Percentiles rank a stretch among this genome's conserved stretches.
Evolutionary conservation across 2,329 filamentous ascomycete genomes (phyloP).

Genomic region (Scleromitrula shiraiana): DNA sequence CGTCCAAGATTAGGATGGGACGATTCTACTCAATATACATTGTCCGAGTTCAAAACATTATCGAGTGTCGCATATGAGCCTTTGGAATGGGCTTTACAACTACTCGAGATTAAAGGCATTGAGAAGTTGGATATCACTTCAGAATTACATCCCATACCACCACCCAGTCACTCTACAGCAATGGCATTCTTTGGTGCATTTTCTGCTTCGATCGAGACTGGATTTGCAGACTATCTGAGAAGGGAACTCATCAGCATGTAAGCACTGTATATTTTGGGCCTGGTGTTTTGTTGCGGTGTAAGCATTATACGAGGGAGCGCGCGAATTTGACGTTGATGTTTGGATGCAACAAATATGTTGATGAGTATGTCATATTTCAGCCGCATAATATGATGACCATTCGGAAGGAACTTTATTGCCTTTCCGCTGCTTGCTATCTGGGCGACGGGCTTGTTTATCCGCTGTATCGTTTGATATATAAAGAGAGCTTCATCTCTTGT

Average conservation of each 20-base stretch:
- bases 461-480: not conserved
- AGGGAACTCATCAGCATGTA: slow-evolving; percentile 19
- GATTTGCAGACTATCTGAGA: slow-evolving; percentile 45
- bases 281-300: not conserved
- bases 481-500: too few relatives aligned
- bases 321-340: not conserved
- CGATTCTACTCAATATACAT: slow-evolving; percentile 37
- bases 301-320: not conserved
- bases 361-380: slow-evolving; percentile 2
- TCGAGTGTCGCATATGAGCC: slow-evolving; percentile 37
- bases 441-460: not conserved
- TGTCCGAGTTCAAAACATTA: slow-evolving; percentile 40
- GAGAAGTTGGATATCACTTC: slow-evolving; percentile 43
- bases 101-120: slow-evolving; percentile 43
- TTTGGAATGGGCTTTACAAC: slow-evolving; percentile 50
- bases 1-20: slow-evolving; percentile 42
- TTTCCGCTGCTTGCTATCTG: not conserved
- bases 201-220: slow-evolving; percentile 49
- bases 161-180: slow-evolving; percentile 42
- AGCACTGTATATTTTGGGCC: not conserved
- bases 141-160: slow-evolving; percentile 40
- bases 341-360: too few relatives aligned
- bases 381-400: slow-evolving; percentile 1
- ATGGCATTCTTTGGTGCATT: slow-evolving; percentile 53
- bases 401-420: not conserved